Evolutionary conservation across 2,329 filamentous ascomycete genomes (phyloP).

Genomic region (Epichloe gansuensis): DNA sequence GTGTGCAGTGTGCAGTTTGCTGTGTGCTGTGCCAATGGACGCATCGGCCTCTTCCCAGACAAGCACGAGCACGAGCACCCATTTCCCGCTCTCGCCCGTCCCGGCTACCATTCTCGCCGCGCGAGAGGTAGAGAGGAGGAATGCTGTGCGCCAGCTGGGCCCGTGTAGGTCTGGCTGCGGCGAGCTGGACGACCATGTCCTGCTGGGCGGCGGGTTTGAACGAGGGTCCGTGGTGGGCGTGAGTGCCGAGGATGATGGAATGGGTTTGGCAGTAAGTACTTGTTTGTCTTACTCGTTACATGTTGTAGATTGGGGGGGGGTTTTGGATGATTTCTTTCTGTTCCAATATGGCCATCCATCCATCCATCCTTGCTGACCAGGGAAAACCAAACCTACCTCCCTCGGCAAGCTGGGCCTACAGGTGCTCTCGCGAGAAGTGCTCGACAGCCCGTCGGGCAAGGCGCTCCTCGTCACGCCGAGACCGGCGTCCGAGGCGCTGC

Average conservation of each 20-base stretch:
- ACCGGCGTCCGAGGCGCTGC: constrained; percentile 27
- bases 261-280: constrained; percentile 29
- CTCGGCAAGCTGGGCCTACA: constrained; percentile 33
- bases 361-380: no score
- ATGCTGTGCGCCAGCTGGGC: constrained; percentile 18
- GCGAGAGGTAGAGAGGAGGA: constrained; percentile 24
- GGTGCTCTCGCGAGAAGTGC: constrained; percentile 28
- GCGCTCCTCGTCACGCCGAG: constrained; percentile 38
- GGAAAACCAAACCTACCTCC: no score
- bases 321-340: background rate
- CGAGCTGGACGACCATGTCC: constrained; percentile 34
- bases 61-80: constrained; percentile 21
- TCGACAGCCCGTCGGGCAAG: constrained; percentile 12
- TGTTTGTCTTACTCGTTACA: no score
- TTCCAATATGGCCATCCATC: no score
- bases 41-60: constrained; percentile 22
- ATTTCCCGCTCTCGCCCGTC: constrained; percentile 29
- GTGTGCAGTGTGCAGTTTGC: no score
- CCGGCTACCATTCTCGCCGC: constrained; percentile 30
- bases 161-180: constrained; percentile 29
- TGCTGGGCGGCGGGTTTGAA: constrained; percentile 36
- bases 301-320: no score
- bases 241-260: constrained; percentile 37
- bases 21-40: background rate
- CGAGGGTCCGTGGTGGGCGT: constrained; percentile 40